Base-by-base conservation (phyloP, 768 basidiomycete species). In the Amanita polypyramis region DNA sequence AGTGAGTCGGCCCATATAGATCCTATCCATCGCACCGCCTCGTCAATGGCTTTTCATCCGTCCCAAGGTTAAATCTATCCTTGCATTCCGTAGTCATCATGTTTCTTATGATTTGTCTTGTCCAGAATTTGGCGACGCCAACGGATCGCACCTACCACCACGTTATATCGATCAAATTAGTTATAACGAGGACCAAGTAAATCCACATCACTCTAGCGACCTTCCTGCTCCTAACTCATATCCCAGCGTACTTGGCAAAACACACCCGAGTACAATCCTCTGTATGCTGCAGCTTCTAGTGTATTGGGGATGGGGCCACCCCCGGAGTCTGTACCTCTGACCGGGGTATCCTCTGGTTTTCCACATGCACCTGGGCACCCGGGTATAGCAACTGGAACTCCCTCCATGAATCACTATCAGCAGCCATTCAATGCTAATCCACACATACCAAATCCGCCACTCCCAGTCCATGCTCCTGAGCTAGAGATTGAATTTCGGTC, bases 241-340 rank as follows among this genome's bases (percentile, higher is more conserved):
- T 29, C 45, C 29, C 36, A 47, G 23, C 46, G 46, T 3, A 8
- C 36, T n/a, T 61, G 61, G 62, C 58, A 58, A 37, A 19, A 44
- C 17, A 56, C 67, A 8, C 62, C 62, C 27, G 72, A 74, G 45
- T 79, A 76, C 54, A 77, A 80, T 58, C 67, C 73, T 32, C 62
- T 87, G 10, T 83, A 86, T 60, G 74, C 76, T 8, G 87, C 86
- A 11, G 88, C 88, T 7, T 86, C 87, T 7, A 78, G 84, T 60
- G 82, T 89, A 7, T 72, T 91, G 12, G 87, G 87, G 12, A 80
- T 86, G 77, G 79, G 75, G 0, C 83, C 77, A 15, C 82, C 82
- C 38, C 76, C 74, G 11, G 15, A 67, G 52, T 25, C 58, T 45
- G 47, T 58, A 34, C 39, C 59, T 44, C 52, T 19, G 25, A 34